Evolutionary conservation across 1,284 basidiomycete species (phyloP), one percentile per base, ranked within the genome.

Genomic region (Trametes polyzona): DNA sequence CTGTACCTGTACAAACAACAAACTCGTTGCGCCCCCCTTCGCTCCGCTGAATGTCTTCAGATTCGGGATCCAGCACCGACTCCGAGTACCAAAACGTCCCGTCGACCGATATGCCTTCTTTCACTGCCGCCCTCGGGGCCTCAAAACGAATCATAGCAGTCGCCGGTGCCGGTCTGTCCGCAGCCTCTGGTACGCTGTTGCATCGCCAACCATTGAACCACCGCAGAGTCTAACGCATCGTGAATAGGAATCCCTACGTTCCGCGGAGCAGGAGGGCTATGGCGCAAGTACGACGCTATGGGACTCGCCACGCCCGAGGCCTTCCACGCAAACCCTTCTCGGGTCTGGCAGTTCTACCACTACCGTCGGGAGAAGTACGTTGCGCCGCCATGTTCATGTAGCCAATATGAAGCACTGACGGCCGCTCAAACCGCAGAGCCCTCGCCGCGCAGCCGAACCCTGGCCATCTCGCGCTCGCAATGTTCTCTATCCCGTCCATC

Each of bases 341-440:
- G 76, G 2, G 82, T 84, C 2, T 88, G 85, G 86, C 82, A 84
- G 61, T 87, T 88, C 69, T 87, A 84, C 63, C 84, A 87, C 66
- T 81, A 82, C 59, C 73, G 84, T 33, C 73, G 84, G 50, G 75
- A 80, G 58, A 74, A 71, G 84, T 86, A 62, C 55, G 74, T 33
- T 19, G 2, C 11, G 12, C 17, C 10, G 17, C 33, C 17, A 2
- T 21, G 16, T 47, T 21, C 6, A 3, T 16, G 4, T 35, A 2
- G 46, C 32, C 21, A 21, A 24, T 5, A 36, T 17, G 12, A 26
- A 10, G 7, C 26, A 6, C 24, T 40, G 30, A 27, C n/a, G 26
- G 44, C 8, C 32, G 8, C 6, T n/a, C 16, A 19, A 30, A 21
- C 14, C 19, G 12, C 56, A 86, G 83, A 49, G 83, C 79, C 11